Conservation (phyloP, 345 rosid species). For the Melaleuca quinquenervia region DNA sequence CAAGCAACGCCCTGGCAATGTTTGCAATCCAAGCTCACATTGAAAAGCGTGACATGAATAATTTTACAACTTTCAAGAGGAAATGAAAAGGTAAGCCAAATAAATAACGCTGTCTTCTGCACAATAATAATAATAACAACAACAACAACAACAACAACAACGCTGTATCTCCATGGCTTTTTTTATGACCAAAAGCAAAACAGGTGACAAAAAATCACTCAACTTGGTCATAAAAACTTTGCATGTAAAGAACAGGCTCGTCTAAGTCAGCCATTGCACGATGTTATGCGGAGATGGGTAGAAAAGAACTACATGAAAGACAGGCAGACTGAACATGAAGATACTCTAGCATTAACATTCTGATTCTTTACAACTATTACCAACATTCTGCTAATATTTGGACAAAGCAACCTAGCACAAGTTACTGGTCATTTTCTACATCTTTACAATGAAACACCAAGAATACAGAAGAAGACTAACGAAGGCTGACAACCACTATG, state of each 20-base stretch:
- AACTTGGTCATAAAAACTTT: neutral
- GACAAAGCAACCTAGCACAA: neutral
- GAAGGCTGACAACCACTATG: neutral
- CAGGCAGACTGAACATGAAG: neutral
- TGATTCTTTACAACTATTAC: neutral
- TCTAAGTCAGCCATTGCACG: neutral
- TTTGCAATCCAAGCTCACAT: neutral
- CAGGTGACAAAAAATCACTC: neutral
- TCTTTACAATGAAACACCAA: neutral
- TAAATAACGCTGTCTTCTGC: neutral
- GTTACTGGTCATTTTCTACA: neutral
- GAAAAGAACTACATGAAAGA: neutral
- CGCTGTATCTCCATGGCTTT: neutral
- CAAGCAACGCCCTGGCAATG: neutral
- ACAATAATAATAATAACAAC: no score
- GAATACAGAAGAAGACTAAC: neutral
- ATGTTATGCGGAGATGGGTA: neutral
- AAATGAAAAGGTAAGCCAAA: neutral
- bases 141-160: neutral
- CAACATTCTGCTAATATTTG: neutral
- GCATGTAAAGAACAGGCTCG: neutral
- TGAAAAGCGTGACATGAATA: neutral
- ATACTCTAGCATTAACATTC: neutral
- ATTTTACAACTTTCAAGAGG: neutral
- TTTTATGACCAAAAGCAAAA: neutral